phyloP scores from a whole-genome alignment of 306 rosid genomes.

The Myrica gale region DNA sequence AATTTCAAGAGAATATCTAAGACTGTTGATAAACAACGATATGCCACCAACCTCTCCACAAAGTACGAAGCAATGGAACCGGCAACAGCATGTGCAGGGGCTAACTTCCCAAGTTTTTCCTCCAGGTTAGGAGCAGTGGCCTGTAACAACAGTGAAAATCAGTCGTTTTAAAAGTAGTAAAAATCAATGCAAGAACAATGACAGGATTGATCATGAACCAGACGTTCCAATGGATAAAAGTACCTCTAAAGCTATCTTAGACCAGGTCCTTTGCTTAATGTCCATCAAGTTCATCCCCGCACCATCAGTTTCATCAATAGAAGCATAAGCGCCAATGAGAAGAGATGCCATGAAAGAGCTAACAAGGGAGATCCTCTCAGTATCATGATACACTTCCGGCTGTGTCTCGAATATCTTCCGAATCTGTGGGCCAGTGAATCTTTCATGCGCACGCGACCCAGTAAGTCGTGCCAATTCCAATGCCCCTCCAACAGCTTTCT shows the following conservation, averaged over 20 bases:
- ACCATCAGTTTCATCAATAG: constrained; percentile 87
- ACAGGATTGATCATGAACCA: constrained; percentile 3
- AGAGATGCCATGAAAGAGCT: constrained; percentile 94
- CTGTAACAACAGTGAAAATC: constrained; percentile 41
- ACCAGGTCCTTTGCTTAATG: constrained; percentile 67
- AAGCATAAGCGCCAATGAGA: constrained; percentile 68
- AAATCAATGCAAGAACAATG: constrained; percentile 11
- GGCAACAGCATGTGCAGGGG: constrained; percentile 86
- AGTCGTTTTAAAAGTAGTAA: background rate
- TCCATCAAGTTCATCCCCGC: constrained; percentile 98
- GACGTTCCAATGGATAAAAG: constrained; percentile 6
- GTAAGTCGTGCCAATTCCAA: constrained; percentile 71
- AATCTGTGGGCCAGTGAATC: constrained; percentile 90
- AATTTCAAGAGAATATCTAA: background rate
- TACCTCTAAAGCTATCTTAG: constrained; percentile 69
- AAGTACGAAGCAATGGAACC: constrained; percentile 77
- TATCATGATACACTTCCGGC: constrained; percentile 55
- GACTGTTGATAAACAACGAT: background rate
- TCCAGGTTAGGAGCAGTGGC: constrained; percentile 82
- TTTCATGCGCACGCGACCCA: constrained; percentile 79
- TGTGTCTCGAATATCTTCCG: constrained; percentile 66
- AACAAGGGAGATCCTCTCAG: constrained; percentile 94
- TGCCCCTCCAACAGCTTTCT: constrained; percentile 92
- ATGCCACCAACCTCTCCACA: constrained; percentile 58
- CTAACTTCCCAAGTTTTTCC: constrained; percentile 75